Evolutionary conservation across 805 yeast species (phyloP).

Genomic region (Ascoidea rubescens): DNA sequence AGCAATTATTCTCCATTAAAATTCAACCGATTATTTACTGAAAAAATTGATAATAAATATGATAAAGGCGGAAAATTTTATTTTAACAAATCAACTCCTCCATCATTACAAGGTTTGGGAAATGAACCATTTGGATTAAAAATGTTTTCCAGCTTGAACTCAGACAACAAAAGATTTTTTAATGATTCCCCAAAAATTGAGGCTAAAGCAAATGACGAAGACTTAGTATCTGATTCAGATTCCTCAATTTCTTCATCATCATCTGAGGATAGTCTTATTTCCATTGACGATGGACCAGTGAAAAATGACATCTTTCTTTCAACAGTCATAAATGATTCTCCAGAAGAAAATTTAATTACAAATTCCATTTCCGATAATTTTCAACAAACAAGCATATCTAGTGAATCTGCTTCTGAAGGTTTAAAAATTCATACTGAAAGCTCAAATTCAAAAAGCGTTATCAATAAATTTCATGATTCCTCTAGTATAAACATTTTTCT

Average conservation of each 20-base stretch:
- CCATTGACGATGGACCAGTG: no score
- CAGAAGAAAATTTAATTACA: neutral
- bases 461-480: conserved; percentile 11
- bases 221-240: conserved; percentile 12
- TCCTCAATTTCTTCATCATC: conserved; percentile 1
- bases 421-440: no score
- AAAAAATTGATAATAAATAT: conserved; percentile 73
- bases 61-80: conserved; percentile 84
- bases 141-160: neutral
- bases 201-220: conserved; percentile 10
- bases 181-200: no score
- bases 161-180: neutral
- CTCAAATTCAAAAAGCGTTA: no score
- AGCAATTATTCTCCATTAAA: conserved; percentile 74
- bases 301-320: neutral
- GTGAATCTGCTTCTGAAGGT: neutral
- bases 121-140: neutral
- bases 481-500: conserved; percentile 60
- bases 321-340: neutral
- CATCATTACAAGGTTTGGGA: conserved; percentile 4
- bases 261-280: no score
- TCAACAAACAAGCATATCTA: neutral
- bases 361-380: neutral
- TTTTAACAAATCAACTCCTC: conserved; percentile 19
- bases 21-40: conserved; percentile 68